Evolutionary conservation across 2,329 filamentous ascomycete genomes (phyloP).

Genomic region (Penicillium sclerotiorum): DNA sequence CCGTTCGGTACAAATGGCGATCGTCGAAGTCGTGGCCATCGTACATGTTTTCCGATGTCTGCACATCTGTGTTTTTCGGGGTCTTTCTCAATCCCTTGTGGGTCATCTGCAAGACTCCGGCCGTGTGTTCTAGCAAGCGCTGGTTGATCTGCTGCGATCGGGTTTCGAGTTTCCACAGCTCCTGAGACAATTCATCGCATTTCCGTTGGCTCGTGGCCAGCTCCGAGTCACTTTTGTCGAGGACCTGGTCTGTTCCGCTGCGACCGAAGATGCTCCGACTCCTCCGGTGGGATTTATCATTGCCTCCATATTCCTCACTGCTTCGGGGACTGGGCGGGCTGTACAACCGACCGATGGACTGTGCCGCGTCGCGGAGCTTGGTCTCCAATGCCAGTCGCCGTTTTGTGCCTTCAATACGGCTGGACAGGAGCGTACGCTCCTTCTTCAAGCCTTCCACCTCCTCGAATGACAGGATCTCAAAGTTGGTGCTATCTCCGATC

Average conservation of each 20-base stretch:
- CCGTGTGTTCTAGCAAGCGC: conserved; percentile 83
- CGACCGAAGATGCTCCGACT: conserved; percentile 55
- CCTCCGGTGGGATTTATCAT: conserved; percentile 54
- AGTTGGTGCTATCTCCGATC: conserved; percentile 82
- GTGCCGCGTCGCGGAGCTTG: conserved; percentile 91
- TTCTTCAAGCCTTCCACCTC: conserved; percentile 92
- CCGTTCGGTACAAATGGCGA: conserved; percentile 69
- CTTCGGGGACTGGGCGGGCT: conserved; percentile 61
- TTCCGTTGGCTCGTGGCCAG: conserved; percentile 73
- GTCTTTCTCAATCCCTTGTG: conserved; percentile 73
- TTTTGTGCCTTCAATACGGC: conserved; percentile 78
- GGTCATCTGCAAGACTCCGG: conserved; percentile 86
- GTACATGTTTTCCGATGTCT: conserved; percentile 76
- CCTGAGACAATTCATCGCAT: conserved; percentile 80
- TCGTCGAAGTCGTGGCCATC: conserved; percentile 74
- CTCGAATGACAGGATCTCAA: conserved; percentile 83
- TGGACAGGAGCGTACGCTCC: conserved; percentile 70
- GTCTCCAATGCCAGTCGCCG: conserved; percentile 85
- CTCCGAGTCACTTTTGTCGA: conserved; percentile 69
- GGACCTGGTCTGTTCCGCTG: conserved; percentile 39
- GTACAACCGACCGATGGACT: conserved; percentile 81
- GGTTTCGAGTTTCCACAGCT: conserved; percentile 79
- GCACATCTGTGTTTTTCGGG: conserved; percentile 58
- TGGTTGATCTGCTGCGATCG: conserved; percentile 73
- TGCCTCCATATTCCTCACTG: conserved; percentile 43